phyloP scores from a whole-genome alignment of 768 basidiomycete species.

The Rhizopogon sp. region DNA sequence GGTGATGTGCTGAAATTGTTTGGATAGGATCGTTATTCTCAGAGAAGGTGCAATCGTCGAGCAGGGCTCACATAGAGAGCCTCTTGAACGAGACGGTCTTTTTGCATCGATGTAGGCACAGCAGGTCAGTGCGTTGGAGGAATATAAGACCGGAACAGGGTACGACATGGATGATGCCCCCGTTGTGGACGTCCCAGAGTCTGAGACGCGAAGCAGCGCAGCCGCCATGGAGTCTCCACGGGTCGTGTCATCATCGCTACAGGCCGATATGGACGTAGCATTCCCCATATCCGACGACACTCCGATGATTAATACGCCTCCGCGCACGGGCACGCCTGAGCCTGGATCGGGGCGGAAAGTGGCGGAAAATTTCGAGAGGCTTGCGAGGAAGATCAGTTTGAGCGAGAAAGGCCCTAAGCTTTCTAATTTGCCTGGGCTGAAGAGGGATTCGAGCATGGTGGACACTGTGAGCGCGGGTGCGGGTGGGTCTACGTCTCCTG shows the following conservation, averaged over 20 bases:
- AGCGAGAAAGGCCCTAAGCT: slow-evolving; percentile 12
- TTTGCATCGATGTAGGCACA: slow-evolving; percentile 90
- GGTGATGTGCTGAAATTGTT: background rate
- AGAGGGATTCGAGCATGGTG: slow-evolving; percentile 19
- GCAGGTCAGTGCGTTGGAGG: slow-evolving; percentile 53
- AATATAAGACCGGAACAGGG: slow-evolving; percentile 18
- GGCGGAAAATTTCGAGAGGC: slow-evolving; percentile 80
- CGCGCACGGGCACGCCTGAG: slow-evolving; percentile 71
- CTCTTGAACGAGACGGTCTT: slow-evolving; percentile 63
- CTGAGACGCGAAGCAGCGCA: slow-evolving; percentile 20
- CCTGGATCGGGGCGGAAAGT: slow-evolving; percentile 71
- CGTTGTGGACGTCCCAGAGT: slow-evolving; percentile 13
- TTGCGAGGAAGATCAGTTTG: slow-evolving; percentile 73
- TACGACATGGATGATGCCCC: slow-evolving; percentile 20
- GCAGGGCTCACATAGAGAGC: slow-evolving; percentile 72
- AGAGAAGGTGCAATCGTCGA: slow-evolving; percentile 88
- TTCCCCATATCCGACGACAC: slow-evolving; percentile 32
- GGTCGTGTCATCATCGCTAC: slow-evolving; percentile 12
- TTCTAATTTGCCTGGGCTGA: slow-evolving; percentile 22
- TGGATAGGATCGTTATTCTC: slow-evolving; percentile 76
- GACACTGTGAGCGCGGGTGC: background rate
- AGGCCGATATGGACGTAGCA: slow-evolving; percentile 15
- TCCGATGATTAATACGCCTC: slow-evolving; percentile 47
- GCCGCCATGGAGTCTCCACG: slow-evolving; percentile 11
- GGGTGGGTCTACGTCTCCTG: background rate